Percentiles rank a stretch among this genome's conserved stretches.
phyloP scores from a whole-genome alignment of 1,284 basidiomycete genomes.

The Fomitopsis palustris region DNA sequence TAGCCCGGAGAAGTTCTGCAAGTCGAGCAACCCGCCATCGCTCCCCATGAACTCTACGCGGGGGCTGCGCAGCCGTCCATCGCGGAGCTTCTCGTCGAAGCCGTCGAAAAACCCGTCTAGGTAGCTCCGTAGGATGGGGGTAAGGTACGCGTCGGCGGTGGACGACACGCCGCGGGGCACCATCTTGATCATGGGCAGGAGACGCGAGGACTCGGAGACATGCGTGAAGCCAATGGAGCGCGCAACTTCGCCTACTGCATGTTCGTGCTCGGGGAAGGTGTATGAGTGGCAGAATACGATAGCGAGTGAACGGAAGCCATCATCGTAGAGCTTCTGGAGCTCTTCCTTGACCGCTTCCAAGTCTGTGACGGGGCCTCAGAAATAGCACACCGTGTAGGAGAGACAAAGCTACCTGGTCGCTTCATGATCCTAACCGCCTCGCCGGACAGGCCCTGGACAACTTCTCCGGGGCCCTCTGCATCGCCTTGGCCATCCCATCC shows the following conservation, averaged over 20 bases:
- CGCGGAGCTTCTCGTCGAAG: conserved; percentile 71
- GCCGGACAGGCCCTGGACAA: conserved; percentile 84
- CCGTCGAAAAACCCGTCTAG: conserved; percentile 92
- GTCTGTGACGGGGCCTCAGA: conserved; percentile 35
- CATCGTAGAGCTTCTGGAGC: conserved; percentile 65
- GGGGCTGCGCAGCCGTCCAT: conserved; percentile 45
- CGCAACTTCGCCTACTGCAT: conserved; percentile 70
- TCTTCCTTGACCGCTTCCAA: conserved; percentile 48
- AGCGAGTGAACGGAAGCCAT: conserved; percentile 82
- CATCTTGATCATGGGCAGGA: conserved; percentile 95
- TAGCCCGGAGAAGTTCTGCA: conserved; percentile 84
- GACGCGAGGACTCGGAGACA: conserved; percentile 83
- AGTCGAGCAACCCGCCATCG: conserved; percentile 84
- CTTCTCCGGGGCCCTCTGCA: conserved; percentile 73
- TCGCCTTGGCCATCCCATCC: conserved; percentile 66
- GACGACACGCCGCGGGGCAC: conserved; percentile 90
- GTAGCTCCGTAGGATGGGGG: conserved; percentile 83
- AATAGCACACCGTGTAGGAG: too few relatives aligned
- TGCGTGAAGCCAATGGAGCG: conserved; percentile 81
- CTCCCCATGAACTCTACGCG: conserved; percentile 84
- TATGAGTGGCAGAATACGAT: conserved; percentile 92
- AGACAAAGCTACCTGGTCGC: conserved; percentile 68
- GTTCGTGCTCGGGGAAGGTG: conserved; percentile 84
- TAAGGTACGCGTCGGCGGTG: conserved; percentile 96
- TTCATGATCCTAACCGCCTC: conserved; percentile 89